Base-by-base conservation (phyloP, 176 grass and related monocot species). In the Dactylis glomerata region DNA sequence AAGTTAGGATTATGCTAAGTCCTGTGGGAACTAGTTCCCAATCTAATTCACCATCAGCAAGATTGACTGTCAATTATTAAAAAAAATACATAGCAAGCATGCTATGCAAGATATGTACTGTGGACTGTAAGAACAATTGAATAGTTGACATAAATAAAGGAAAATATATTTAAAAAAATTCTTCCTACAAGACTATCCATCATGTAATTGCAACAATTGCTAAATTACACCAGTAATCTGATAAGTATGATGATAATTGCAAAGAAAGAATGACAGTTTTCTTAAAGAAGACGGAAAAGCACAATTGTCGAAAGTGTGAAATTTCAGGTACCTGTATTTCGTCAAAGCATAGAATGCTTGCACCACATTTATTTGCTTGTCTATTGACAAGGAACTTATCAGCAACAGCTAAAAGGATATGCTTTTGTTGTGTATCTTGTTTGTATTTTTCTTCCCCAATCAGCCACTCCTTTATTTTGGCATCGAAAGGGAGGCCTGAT, bases 291-390 rank as follows among this genome's bases (percentile, higher is more conserved):
- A 38, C 16, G 14, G 6, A 24, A 50, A 76, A 61, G 20, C 10
- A 34, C 30, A 52, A 52, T 8, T 26, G 3, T 70, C 45, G 11
- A 15, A 46, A 77, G 68, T 81, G 75, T 45, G 66, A 59, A 52
- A 64, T 90, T 90, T 66, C 44, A 74, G 45, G 37, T 85, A 98
- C 93, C 91, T 98, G 96, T 90, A 95, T 98, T 59, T 98, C 96
- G 54, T 98, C 96, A 90, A 98, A 98, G 87, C 96, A 98, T 85
- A 98, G 85, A 89, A 98, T 91, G 79, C 93, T 98, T 81, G 96
- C 96, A 51, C 96, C 96, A n/a, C 57, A 88, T 72, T 91, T 95
- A 88, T 98, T 75, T 74, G 91, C 70, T 73, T 90, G 85, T 89
- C 96, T 93, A 80, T 95, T 89, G 85, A 98, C 82, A 40, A 95